Conservation (phyloP, 2,329 filamentous ascomycete genomes). For the Xylaria multiplex region DNA sequence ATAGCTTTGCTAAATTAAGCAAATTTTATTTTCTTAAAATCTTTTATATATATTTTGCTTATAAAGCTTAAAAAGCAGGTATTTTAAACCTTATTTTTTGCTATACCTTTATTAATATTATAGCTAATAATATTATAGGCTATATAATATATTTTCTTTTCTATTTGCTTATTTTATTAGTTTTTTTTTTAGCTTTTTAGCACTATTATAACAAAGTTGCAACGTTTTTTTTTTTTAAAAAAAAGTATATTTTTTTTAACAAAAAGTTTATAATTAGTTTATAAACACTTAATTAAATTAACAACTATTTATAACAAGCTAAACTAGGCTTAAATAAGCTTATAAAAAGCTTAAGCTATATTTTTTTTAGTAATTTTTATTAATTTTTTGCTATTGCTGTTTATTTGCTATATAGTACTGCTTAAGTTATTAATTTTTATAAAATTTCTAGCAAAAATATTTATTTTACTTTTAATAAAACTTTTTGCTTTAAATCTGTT, state of each 20-base stretch:
- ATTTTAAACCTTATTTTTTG: background rate
- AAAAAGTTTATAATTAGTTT: no score
- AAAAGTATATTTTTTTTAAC: no score
- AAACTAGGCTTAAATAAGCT: background rate
- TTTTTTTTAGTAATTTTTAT: background rate
- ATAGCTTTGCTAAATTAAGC: background rate
- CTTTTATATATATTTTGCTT: background rate
- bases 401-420: background rate
- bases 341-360: background rate
- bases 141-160: background rate
- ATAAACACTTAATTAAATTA: background rate
- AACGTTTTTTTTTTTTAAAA: no score
- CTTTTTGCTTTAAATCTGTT: no score
- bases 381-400: conserved; percentile 1
- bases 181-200: no score
- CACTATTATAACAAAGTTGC: no score
- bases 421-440: background rate
- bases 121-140: background rate
- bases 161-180: no score
- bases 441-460: background rate
- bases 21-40: background rate
- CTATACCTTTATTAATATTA: background rate
- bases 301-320: conserved; percentile 1
- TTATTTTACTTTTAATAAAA: no score
- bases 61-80: background rate